A percentile compares a stretch with the other conserved stretches of the same genome.
Evolutionary conservation across 176 grass and related monocot species (phyloP).

Genomic region (Musa schizocarpa): DNA sequence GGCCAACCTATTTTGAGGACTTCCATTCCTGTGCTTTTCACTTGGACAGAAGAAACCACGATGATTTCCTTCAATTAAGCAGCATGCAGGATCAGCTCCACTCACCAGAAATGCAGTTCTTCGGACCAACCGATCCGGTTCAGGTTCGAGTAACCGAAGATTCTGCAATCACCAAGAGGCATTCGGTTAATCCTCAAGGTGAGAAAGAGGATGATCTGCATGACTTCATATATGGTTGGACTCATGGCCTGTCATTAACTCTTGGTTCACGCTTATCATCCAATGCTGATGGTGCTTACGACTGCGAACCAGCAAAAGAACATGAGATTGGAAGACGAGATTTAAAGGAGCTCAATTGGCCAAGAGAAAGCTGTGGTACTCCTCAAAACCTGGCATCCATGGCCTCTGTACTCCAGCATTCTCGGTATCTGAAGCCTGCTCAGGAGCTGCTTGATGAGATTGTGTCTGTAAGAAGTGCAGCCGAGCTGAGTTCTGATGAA

Average conservation of each 20-base stretch:
- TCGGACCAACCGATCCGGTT: neutral
- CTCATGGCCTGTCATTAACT: constrained; percentile 33
- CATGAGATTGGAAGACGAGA: neutral
- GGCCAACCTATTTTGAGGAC: neutral
- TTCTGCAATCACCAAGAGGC: neutral
- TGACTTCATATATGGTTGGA: constrained; percentile 9
- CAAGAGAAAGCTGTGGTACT: neutral
- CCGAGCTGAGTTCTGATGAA: constrained; percentile 12
- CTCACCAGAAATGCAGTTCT: neutral
- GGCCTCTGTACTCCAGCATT: constrained; percentile 32
- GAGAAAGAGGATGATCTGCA: constrained; percentile 10
- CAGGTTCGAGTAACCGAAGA: neutral
- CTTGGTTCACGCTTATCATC: constrained; percentile 28
- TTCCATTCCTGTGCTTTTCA: neutral
- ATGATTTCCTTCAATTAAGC: constrained; percentile 5
- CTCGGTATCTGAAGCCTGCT: constrained; percentile 52
- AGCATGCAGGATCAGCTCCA: constrained; percentile 3
- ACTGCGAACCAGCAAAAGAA: constrained; percentile 1
- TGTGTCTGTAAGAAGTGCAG: constrained; percentile 36
- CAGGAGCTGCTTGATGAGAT: constrained; percentile 71
- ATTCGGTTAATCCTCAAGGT: constrained; percentile 18
- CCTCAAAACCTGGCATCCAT: constrained; percentile 7
- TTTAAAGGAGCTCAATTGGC: constrained; percentile 8
- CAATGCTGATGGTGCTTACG: neutral
- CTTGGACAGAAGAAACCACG: constrained; percentile 13